phyloP scores from a whole-genome alignment of 352 stramenopile genomes.

The Phytophthora parvispora region DNA sequence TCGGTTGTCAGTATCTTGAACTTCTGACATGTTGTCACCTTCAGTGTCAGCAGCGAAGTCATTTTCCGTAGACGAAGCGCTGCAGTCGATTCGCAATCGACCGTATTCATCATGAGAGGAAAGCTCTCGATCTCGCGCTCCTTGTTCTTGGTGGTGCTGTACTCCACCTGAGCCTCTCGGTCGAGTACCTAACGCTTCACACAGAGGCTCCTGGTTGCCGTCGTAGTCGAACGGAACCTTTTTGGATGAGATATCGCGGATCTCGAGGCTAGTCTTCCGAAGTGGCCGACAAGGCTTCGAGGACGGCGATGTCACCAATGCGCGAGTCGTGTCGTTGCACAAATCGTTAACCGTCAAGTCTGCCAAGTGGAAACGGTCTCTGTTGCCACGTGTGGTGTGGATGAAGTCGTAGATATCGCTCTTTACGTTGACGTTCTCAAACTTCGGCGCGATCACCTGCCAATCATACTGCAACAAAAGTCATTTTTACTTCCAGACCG shows the following conservation, averaged over 20 bases:
- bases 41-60: constrained; percentile 1
- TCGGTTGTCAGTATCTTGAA: not conserved
- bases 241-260: constrained; percentile 69
- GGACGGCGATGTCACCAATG: constrained; percentile 48
- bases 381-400: constrained; percentile 18
- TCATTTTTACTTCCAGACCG: not conserved
- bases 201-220: constrained; percentile 64
- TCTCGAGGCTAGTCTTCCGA: constrained; percentile 64
- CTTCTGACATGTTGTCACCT: not conserved
- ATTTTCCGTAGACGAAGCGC: constrained; percentile 7
- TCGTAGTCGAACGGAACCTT: constrained; percentile 71
- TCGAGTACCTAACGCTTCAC: constrained; percentile 50
- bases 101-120: constrained; percentile 2
- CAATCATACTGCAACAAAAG: constrained; percentile 76
- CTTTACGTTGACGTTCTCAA: constrained; percentile 81
- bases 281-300: constrained; percentile 59
- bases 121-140: constrained; percentile 10
- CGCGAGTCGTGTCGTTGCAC: constrained; percentile 48
- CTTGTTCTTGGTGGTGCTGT: constrained; percentile 4
- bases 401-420: constrained; percentile 81
- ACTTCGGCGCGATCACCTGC: constrained; percentile 79
- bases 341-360: constrained; percentile 80
- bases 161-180: not conserved
- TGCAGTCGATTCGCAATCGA: constrained; percentile 22
- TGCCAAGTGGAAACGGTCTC: constrained; percentile 18